These are phyloP conservation scores for Termitomyces sp. DNA, from an alignment of 1,284 basidiomycete species.

Conservation along the genomic window DNA sequence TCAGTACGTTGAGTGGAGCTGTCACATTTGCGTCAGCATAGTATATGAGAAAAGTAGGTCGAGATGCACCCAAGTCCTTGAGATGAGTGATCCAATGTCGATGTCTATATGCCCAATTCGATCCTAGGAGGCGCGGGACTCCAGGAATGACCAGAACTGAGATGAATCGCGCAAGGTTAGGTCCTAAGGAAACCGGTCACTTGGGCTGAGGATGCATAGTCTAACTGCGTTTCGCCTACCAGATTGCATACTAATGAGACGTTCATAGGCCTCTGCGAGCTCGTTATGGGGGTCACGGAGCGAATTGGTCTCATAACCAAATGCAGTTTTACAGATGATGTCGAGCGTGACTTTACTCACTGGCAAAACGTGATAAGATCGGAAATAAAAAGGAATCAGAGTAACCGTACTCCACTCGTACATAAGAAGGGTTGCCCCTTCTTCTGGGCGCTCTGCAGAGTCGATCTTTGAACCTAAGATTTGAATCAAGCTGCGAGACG, in stretches of 20 bases:
- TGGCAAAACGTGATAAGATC: conserved; percentile 15
- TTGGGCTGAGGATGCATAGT: not conserved
- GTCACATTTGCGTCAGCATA: not conserved
- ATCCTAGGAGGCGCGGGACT: conserved; percentile 23
- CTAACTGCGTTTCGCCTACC: conserved; percentile 21
- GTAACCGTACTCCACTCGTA: conserved; percentile 44
- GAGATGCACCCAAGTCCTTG: conserved; percentile 22
- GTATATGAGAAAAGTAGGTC: not conserved
- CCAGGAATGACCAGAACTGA: conserved; percentile 35
- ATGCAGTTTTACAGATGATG: conserved; percentile 46
- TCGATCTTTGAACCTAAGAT: conserved; percentile 33
- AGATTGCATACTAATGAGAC: conserved; percentile 37
- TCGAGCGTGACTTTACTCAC: conserved; percentile 50
- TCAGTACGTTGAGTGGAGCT: conserved; percentile 27
- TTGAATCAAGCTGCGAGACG: conserved; percentile 31
- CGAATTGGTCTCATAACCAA: conserved; percentile 43
- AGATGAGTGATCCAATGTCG: conserved; percentile 29
- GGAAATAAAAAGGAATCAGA: not conserved
- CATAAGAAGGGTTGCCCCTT: conserved; percentile 32
- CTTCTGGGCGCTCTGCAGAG: conserved; percentile 18
- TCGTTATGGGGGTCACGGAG: conserved; percentile 44
- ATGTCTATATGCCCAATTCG: conserved; percentile 36
- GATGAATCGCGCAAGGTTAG: conserved; percentile 36
- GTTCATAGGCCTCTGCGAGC: conserved; percentile 42
- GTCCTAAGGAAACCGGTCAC: conserved; percentile 22